Evolutionary conservation across 495 filamentous ascomycete species (phyloP).

Genomic region (Annulohypoxylon nitens): DNA sequence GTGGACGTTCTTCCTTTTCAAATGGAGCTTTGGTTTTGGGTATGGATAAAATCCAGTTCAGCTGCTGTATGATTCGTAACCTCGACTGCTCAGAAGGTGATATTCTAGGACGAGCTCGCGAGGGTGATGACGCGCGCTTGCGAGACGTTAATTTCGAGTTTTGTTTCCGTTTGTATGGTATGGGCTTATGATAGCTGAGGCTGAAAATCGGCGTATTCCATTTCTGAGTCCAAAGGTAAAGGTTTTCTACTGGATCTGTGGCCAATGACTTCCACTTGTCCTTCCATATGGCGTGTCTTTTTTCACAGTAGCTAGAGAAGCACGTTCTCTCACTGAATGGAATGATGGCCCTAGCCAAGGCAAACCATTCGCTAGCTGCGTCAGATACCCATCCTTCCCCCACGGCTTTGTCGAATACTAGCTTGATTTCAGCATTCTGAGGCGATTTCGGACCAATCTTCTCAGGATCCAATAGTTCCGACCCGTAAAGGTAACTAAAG

Average conservation of each 20-base stretch:
- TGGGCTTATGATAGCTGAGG: background rate
- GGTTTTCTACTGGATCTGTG: background rate
- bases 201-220: background rate
- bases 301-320: background rate
- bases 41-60: background rate
- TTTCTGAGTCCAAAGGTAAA: background rate
- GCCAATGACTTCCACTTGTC: background rate
- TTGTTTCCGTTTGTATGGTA: background rate
- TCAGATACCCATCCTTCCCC: conserved; percentile 28
- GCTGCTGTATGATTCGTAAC: background rate
- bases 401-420: conserved; percentile 15
- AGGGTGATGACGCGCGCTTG: background rate
- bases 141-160: background rate
- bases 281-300: background rate
- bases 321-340: background rate
- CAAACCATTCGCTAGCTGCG: background rate
- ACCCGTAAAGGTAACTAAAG: background rate
- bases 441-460: conserved; percentile 1
- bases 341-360: conserved; percentile 11
- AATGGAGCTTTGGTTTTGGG: background rate
- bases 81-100: background rate
- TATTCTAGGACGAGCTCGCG: background rate
- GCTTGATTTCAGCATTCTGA: conserved; percentile 17
- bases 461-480: conserved; percentile 1
- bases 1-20: background rate